Evolutionary conservation across 768 basidiomycete genomes (phyloP), one percentile per base, ranked within the genome.

Genomic region (Postia placenta): DNA sequence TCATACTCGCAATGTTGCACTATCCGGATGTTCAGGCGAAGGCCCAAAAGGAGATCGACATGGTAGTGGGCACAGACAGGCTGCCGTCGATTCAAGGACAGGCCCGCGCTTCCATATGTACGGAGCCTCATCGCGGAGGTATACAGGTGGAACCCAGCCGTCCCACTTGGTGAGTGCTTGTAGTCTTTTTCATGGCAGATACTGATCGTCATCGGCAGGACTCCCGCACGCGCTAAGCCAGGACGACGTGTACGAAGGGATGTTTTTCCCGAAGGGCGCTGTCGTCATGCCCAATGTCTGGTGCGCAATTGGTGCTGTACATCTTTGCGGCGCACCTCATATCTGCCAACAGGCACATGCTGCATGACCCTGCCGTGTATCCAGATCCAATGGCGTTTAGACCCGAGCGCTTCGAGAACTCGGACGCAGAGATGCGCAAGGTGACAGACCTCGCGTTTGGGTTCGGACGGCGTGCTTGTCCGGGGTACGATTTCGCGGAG

Each of bases 291-390:
- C 48, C 11, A 63, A 65, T 47, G 43, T 57, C 20, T 63, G 64
- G 62, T 57, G n/a, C 20, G 55, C 4, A 2, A 9, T n/a, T 4
- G 22, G 2, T 11, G 22, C 22, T 41, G n/a, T 26, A 4, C 35
- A 36, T 11, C 17, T 15, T 9, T 5, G 11, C 36, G 7, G 30
- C 17, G 15, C 20, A 19, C 28, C 4, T 6, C 3, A 25, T 17
- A 23, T 23, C 19, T 11, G 33, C 23, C 17, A 9, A 23, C 23
- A 52, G 50, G 54, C 47, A 25, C 14, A 55, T 55, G 50, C 53
- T 66, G 12, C 68, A 63, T 39, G 66, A 72, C 42, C 64, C 63
- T 7, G 51, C 55, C 23, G 48, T 50, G 9, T 72, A 70, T 55
- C 43, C 52, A 2, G 56, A 69, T 25, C 70, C 70, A 15, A 48